Conservation (phyloP, 2,329 filamentous ascomycete genomes). For the Calonectria naviculata region DNA sequence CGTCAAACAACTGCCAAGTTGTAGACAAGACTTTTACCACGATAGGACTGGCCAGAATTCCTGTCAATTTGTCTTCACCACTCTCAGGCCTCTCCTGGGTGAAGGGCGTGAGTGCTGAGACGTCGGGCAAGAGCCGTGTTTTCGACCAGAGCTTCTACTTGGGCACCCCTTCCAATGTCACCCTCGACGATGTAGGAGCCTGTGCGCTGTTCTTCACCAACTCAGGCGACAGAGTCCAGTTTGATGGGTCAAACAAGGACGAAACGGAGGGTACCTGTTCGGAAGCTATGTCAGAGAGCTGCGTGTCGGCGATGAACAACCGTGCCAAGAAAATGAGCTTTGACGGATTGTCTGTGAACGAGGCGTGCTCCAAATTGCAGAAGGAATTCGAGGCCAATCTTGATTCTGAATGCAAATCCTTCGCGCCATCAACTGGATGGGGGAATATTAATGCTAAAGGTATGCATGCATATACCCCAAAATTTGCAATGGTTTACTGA, state of each 20-base stretch:
- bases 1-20: conserved; percentile 13
- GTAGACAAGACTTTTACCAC: neutral
- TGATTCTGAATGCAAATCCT: conserved; percentile 16
- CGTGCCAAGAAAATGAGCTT: conserved; percentile 1
- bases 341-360: neutral
- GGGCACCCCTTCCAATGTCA: conserved; percentile 3
- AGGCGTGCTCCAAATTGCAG: conserved; percentile 10
- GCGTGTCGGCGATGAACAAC: conserved; percentile 16
- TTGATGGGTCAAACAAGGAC: neutral
- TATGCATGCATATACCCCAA: neutral
- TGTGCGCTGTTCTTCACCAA: conserved; percentile 24
- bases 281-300: conserved; percentile 21
- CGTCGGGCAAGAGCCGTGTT: neutral
- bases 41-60: conserved; percentile 20
- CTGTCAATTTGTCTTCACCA: neutral
- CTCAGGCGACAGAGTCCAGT: neutral
- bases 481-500: neutral
- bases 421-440: conserved; percentile 5
- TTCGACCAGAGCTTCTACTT: conserved; percentile 24
- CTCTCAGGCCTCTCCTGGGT: conserved; percentile 20
- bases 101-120: neutral
- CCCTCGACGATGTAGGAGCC: neutral
- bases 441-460: neutral
- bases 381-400: conserved; percentile 12
- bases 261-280: conserved; percentile 8